Percentiles rank a stretch among this genome's conserved stretches.
Evolutionary conservation across 23 red algal species (phyloP).

Genomic region (Gracilaria vermiculophylla): DNA sequence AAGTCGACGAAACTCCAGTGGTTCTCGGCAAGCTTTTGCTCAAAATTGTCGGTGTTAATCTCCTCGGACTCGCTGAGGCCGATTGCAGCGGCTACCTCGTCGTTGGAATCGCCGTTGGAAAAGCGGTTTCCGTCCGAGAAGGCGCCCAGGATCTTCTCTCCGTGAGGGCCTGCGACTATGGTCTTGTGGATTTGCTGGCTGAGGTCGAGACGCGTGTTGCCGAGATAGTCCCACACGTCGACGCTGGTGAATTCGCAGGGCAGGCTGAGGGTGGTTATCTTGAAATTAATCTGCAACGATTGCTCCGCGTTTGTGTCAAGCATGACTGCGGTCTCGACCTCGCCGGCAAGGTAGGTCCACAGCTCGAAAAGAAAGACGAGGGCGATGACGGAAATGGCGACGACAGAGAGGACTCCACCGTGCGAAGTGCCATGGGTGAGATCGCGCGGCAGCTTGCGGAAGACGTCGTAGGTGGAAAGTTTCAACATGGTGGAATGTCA

Average conservation of each 20-base stretch:
- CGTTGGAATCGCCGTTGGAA: slow-evolving; percentile 42
- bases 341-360: slow-evolving; percentile 73
- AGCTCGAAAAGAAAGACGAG: slow-evolving; percentile 80
- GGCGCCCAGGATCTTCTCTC: slow-evolving; percentile 65
- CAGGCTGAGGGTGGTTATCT: slow-evolving; percentile 60
- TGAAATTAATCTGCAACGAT: slow-evolving; percentile 70
- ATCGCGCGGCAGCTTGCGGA: slow-evolving; percentile 83
- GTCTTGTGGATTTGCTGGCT: slow-evolving; percentile 63
- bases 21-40: slow-evolving; percentile 62
- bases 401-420: slow-evolving; percentile 62
- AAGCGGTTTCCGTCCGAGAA: slow-evolving; percentile 51
- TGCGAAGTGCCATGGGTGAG: slow-evolving; percentile 76
- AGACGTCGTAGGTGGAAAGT: slow-evolving; percentile 81
- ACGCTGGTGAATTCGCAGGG: slow-evolving; percentile 78
- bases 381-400: slow-evolving; percentile 61
- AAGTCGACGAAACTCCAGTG: slow-evolving; percentile 80
- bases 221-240: slow-evolving; percentile 81
- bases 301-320: slow-evolving; percentile 74
- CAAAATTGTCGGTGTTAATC: slow-evolving; percentile 44
- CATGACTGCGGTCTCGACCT: slow-evolving; percentile 73
- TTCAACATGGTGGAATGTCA: slow-evolving; percentile 62
- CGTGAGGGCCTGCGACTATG: slow-evolving; percentile 50
- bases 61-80: slow-evolving; percentile 64
- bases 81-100: slow-evolving; percentile 50
- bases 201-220: slow-evolving; percentile 77